Evolutionary conservation across 371 early-diverging fungal species (phyloP).

Genomic region (Mortierella sp.): DNA sequence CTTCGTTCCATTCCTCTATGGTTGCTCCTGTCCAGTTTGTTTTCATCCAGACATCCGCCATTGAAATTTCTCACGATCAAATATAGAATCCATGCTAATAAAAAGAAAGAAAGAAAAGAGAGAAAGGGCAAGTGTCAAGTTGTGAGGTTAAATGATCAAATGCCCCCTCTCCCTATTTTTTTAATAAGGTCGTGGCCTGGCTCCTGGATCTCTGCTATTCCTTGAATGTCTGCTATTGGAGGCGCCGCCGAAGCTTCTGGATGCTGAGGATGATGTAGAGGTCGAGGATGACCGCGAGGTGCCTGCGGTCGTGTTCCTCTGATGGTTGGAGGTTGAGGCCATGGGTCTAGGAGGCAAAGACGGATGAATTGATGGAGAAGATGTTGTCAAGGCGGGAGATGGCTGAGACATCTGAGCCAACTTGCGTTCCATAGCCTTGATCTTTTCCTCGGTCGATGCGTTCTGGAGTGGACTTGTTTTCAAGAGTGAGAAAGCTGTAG

Average conservation of each 20-base stretch:
- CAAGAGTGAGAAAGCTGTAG: conserved; percentile 41
- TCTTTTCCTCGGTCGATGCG: conserved; percentile 69
- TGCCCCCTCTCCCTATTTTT: not conserved
- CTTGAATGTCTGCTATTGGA: too few species aligned
- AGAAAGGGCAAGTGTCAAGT: too few species aligned
- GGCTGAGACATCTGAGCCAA: conserved; percentile 58
- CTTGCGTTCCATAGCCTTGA: conserved; percentile 70
- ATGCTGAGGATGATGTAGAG: too few species aligned
- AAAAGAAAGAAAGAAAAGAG: too few species aligned
- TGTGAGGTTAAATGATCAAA: too few species aligned
- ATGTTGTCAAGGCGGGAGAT: conserved; percentile 1
- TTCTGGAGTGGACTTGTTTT: conserved; percentile 53
- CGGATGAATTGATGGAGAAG: conserved; percentile 16
- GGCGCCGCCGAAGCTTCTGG: too few species aligned
- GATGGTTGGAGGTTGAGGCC: not conserved
- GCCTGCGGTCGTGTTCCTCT: not conserved
- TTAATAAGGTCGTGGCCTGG: conserved; percentile 1
- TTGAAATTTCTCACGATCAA: not conserved
- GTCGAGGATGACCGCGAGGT: not conserved
- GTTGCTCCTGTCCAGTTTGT: too few species aligned
- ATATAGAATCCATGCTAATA: too few species aligned
- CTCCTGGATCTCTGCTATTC: not conserved
- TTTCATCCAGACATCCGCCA: too few species aligned
- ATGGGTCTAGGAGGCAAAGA: conserved; percentile 39
- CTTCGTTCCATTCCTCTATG: too few species aligned